A percentile compares a stretch with the other conserved stretches of the same genome.
These are phyloP conservation scores for Balakata baccata DNA, from an alignment of 345 rosid genomes.

Conservation along the genomic window DNA sequence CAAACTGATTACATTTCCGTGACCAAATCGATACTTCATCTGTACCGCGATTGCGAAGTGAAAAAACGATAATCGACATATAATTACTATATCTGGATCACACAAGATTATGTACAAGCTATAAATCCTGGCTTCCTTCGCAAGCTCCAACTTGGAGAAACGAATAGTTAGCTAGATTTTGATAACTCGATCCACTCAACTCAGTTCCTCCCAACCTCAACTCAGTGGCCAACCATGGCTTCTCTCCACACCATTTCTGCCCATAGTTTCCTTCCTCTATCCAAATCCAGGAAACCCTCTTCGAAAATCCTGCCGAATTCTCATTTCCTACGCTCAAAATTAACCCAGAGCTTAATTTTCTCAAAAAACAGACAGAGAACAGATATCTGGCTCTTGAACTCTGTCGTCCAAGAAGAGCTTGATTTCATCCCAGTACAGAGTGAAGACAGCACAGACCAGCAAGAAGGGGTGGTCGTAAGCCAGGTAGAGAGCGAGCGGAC, in stretches of 20 bases:
- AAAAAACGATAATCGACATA: background rate
- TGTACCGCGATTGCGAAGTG: too few species aligned
- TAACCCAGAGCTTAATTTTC: conserved; percentile 29
- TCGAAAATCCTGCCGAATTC: conserved; percentile 24
- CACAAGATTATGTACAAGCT: background rate
- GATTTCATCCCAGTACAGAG: conserved; percentile 65
- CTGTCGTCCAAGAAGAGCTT: conserved; percentile 48
- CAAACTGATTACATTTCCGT: too few species aligned
- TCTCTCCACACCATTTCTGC: conserved; percentile 58
- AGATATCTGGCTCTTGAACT: conserved; percentile 36
- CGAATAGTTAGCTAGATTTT: conserved; percentile 20
- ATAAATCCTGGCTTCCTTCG: conserved; percentile 6
- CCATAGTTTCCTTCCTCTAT: conserved; percentile 45
- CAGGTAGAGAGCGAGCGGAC: conserved; percentile 47
- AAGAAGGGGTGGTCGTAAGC: conserved; percentile 47
- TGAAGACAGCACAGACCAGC: conserved; percentile 49
- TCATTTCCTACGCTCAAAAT: conserved; percentile 23
- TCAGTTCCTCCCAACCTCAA: conserved; percentile 28
- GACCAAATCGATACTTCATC: too few species aligned
- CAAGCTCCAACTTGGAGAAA: conserved; percentile 35
- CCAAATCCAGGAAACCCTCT: conserved; percentile 41
- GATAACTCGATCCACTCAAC: conserved; percentile 35
- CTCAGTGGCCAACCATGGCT: conserved; percentile 53
- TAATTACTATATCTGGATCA: background rate
- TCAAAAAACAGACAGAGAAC: conserved; percentile 39